These are phyloP conservation scores for Lactarius psammicola DNA, from an alignment of 768 basidiomycete genomes.

Conservation along the genomic window DNA sequence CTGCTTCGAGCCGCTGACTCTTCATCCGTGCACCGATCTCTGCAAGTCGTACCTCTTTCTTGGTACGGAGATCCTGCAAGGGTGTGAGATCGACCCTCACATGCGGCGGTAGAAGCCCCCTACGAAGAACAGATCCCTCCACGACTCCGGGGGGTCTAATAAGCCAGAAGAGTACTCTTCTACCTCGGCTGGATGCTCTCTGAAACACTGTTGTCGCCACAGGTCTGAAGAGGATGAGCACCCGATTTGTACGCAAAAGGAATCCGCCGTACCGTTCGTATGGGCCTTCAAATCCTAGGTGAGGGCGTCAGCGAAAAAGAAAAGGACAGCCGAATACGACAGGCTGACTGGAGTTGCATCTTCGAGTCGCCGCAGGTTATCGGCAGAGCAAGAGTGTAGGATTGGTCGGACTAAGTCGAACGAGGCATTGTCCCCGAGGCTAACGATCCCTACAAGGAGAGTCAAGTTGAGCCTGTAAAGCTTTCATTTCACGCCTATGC, in stretches of 20 bases:
- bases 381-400: constrained; percentile 67
- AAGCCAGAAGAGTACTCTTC: constrained; percentile 15
- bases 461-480: background rate
- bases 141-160: constrained; percentile 14
- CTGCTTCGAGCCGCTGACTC: constrained; percentile 63
- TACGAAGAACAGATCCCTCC: constrained; percentile 28
- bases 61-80: constrained; percentile 42
- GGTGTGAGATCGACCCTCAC: constrained; percentile 19
- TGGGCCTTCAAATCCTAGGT: constrained; percentile 25
- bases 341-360: constrained; percentile 62
- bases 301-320: constrained; percentile 9
- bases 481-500: constrained; percentile 28
- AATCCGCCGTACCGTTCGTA: constrained; percentile 27
- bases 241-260: constrained; percentile 6
- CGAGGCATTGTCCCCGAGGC: constrained; percentile 61
- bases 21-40: constrained; percentile 61
- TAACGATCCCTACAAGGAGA: constrained; percentile 51
- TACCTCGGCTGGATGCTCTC: constrained; percentile 11
- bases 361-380: constrained; percentile 69
- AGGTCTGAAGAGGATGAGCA: constrained; percentile 24
- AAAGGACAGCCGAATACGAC: constrained; percentile 2
- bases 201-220: constrained; percentile 28
- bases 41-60: constrained; percentile 64
- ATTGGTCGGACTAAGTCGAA: constrained; percentile 70
- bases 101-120: constrained; percentile 20